Percentiles rank a stretch among this genome's conserved stretches.
Conservation (phyloP, 1,139 yeast genomes). For the Wickerhamomyces sp. region DNA sequence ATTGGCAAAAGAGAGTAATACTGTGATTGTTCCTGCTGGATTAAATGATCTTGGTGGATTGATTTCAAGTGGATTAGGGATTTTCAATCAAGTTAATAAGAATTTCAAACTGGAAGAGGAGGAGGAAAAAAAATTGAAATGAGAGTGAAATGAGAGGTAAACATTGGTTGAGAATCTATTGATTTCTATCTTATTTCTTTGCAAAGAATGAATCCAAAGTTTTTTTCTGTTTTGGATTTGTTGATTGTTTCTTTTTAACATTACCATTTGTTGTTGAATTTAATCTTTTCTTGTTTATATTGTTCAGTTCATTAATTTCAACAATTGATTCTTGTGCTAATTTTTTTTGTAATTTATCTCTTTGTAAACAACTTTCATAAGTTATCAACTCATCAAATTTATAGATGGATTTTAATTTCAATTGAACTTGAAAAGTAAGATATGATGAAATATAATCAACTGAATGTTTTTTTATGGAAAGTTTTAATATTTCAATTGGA, state of each 20-base stretch:
- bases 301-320: conserved; percentile 27
- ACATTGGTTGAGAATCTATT: neutral
- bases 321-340: conserved; percentile 33
- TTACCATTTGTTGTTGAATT: conserved; percentile 11
- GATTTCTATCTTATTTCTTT: conserved; percentile 5
- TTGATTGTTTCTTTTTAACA: conserved; percentile 37
- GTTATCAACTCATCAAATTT: conserved; percentile 31
- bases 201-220: conserved; percentile 22
- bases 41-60: conserved; percentile 69
- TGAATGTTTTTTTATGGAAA: conserved; percentile 14
- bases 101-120: conserved; percentile 3
- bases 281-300: conserved; percentile 24
- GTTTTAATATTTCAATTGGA: conserved; percentile 28
- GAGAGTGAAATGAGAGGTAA: neutral
- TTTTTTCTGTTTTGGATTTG: conserved; percentile 47
- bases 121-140: conserved; percentile 3
- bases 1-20: conserved; percentile 76
- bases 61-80: conserved; percentile 74
- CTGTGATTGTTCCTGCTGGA: conserved; percentile 72
- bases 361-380: conserved; percentile 30
- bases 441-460: conserved; percentile 18
- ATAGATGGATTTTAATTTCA: conserved; percentile 7
- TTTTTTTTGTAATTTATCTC: conserved; percentile 20
- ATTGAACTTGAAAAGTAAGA: conserved; percentile 9
- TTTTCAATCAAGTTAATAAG: conserved; percentile 49